Percentiles rank a stretch among this genome's conserved stretches.
Conservation (phyloP, 257 asterid species). For the Nicotiana knightiana region DNA sequence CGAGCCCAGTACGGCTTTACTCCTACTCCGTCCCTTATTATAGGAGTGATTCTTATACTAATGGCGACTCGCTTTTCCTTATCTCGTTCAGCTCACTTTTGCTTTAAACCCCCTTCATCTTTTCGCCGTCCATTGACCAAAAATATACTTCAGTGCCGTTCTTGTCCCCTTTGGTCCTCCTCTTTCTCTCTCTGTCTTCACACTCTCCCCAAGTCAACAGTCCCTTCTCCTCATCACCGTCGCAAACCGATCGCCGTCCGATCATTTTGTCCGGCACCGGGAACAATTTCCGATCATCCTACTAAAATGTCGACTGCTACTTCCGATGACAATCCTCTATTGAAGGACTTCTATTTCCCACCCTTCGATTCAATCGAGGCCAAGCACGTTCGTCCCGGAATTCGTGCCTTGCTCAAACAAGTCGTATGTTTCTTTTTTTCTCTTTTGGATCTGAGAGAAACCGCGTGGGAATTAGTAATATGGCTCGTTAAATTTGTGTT, state of each 20-base stretch:
- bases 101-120: slow-evolving; percentile 21
- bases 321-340: slow-evolving; percentile 52
- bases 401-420: slow-evolving; percentile 67
- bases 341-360: slow-evolving; percentile 77
- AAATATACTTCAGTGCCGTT: slow-evolving; percentile 38
- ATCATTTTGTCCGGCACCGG: slow-evolving; percentile 34
- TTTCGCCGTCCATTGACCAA: slow-evolving; percentile 26
- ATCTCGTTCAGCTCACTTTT: slow-evolving; percentile 28
- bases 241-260: slow-evolving; percentile 27
- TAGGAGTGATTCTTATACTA: slow-evolving; percentile 8
- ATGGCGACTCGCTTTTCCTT: slow-evolving; percentile 28
- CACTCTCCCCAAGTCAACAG: slow-evolving; percentile 22
- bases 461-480: background rate
- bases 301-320: slow-evolving; percentile 14
- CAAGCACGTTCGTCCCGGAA: slow-evolving; percentile 84
- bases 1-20: slow-evolving; percentile 8
- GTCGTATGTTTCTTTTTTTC: slow-evolving; percentile 33
- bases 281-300: slow-evolving; percentile 10
- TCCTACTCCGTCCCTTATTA: background rate
- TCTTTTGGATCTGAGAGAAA: background rate
- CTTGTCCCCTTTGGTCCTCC: slow-evolving; percentile 73
- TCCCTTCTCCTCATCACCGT: background rate
- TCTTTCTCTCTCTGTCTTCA: slow-evolving; percentile 59
- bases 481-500: background rate
- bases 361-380: slow-evolving; percentile 76